Percentiles rank a stretch among this genome's conserved stretches.
Conservation (phyloP, 768 basidiomycete genomes). For the Udeniomyces megalosporus region DNA sequence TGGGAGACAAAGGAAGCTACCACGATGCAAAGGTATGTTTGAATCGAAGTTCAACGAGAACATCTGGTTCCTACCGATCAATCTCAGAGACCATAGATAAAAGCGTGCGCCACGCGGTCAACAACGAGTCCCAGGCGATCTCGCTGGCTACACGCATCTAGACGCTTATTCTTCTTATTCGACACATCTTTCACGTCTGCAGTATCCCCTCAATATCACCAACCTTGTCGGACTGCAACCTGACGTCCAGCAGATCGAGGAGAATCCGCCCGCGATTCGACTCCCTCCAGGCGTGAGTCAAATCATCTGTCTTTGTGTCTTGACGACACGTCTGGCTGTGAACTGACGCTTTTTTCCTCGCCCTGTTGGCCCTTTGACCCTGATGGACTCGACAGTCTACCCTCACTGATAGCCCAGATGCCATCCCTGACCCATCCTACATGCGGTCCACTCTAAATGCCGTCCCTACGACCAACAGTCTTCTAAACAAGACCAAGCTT, state of each 20-base stretch:
- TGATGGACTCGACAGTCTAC: too few relatives aligned
- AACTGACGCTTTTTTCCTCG: neutral
- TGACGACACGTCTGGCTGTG: too few relatives aligned
- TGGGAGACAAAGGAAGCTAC: conserved; percentile 32
- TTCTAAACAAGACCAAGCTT: conserved; percentile 75
- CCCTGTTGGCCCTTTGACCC: too few relatives aligned
- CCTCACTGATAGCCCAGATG: conserved; percentile 56
- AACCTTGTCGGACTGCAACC: conserved; percentile 87
- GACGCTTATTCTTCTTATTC: too few relatives aligned
- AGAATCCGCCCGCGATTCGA: conserved; percentile 74
- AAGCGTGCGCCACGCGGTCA: too few relatives aligned
- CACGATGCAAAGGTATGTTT: neutral
- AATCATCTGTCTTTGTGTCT: neutral
- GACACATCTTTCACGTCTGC: too few relatives aligned
- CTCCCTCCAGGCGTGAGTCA: conserved; percentile 53
- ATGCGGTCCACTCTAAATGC: conserved; percentile 80
- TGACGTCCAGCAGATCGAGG: conserved; percentile 66
- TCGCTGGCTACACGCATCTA: too few relatives aligned
- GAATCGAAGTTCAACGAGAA: neutral
- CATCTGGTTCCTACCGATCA: conserved; percentile 44
- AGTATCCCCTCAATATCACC: conserved; percentile 60
- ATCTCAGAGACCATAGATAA: neutral
- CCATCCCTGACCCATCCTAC: conserved; percentile 79
- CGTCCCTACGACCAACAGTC: conserved; percentile 76
- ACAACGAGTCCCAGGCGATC: too few relatives aligned